A percentile compares a stretch with the other conserved stretches of the same genome.
Conservation (phyloP, 2,329 filamentous ascomycete genomes). For the Trichophyton benhamiae region DNA sequence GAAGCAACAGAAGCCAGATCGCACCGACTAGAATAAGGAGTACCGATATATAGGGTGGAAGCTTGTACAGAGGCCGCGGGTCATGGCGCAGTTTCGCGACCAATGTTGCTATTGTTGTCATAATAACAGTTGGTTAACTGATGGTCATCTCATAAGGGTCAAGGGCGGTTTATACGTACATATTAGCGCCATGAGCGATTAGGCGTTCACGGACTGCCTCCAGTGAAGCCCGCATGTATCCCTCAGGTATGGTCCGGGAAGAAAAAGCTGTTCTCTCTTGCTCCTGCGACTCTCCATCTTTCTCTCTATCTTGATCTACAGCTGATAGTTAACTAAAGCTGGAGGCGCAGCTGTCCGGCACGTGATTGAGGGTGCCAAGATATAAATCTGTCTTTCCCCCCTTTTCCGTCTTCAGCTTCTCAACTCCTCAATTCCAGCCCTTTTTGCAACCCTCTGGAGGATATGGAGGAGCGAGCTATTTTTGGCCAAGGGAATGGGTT, state of each 20-base stretch:
- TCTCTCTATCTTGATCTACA: neutral
- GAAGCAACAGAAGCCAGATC: slow-evolving; percentile 78
- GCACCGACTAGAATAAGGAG: slow-evolving; percentile 76
- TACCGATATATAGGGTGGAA: slow-evolving; percentile 78
- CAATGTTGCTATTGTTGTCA: slow-evolving; percentile 20
- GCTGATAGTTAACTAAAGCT: neutral
- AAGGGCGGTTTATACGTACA: slow-evolving; percentile 20
- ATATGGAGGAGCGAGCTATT: neutral
- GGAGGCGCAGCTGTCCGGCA: neutral
- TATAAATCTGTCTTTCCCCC: neutral
- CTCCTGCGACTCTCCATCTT: neutral
- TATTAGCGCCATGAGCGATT: slow-evolving; percentile 29
- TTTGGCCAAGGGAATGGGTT: neutral
- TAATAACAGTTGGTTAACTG: neutral
- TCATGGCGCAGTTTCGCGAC: slow-evolving; percentile 56
- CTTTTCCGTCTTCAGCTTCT: neutral
- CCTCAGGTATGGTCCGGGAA: neutral
- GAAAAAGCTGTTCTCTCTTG: neutral
- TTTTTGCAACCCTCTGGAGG: neutral
- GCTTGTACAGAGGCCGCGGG: slow-evolving; percentile 55
- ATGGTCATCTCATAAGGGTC: neutral
- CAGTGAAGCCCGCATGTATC: slow-evolving; percentile 14
- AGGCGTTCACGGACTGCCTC: slow-evolving; percentile 18
- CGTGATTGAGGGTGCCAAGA: neutral
- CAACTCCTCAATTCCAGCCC: neutral